Conservation (phyloP, 805 yeast genomes). For the Yamadazyma paraphyllophila region DNA sequence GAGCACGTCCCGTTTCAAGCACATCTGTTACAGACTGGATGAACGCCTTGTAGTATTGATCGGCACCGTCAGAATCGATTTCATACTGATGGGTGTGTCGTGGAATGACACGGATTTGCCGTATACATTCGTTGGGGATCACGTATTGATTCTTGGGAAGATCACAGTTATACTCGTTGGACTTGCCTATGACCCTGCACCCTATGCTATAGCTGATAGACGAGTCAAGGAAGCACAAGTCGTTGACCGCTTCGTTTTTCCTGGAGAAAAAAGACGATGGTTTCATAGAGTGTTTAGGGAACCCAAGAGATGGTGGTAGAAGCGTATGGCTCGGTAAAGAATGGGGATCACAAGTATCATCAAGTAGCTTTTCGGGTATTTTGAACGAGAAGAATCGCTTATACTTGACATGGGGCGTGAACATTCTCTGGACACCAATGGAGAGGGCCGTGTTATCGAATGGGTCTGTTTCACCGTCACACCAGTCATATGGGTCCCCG, state of each 20-base stretch:
- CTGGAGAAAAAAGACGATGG: slow-evolving; percentile 25
- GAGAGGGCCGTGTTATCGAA: slow-evolving; percentile 35
- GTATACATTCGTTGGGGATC: slow-evolving; percentile 31
- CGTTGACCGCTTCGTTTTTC: slow-evolving; percentile 24
- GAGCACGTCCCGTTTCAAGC: slow-evolving; percentile 12
- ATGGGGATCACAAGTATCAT: slow-evolving; percentile 39
- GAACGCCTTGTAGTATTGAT: slow-evolving; percentile 35
- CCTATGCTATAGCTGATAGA: slow-evolving; percentile 35
- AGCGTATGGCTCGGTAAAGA: slow-evolving; percentile 33
- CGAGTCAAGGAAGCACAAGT: slow-evolving; percentile 36
- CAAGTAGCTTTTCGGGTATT: slow-evolving; percentile 40
- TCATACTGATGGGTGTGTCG: slow-evolving; percentile 18
- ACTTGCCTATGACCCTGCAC: slow-evolving; percentile 41
- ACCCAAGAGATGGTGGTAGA: slow-evolving; percentile 38
- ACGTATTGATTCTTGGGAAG: slow-evolving; percentile 31
- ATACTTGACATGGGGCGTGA: slow-evolving; percentile 38
- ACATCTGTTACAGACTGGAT: slow-evolving; percentile 24
- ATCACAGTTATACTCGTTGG: slow-evolving; percentile 29
- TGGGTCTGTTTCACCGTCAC: slow-evolving; percentile 45
- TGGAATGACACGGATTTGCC: slow-evolving; percentile 39
- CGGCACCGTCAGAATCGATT: slow-evolving; percentile 15
- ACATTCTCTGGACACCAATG: slow-evolving; percentile 34
- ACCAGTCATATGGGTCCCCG: slow-evolving; percentile 45
- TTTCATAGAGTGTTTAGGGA: slow-evolving; percentile 22
- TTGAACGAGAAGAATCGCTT: slow-evolving; percentile 42